phyloP scores from a whole-genome alignment of 73 alveolate species.

The Paramecium pentaurelia region DNA sequence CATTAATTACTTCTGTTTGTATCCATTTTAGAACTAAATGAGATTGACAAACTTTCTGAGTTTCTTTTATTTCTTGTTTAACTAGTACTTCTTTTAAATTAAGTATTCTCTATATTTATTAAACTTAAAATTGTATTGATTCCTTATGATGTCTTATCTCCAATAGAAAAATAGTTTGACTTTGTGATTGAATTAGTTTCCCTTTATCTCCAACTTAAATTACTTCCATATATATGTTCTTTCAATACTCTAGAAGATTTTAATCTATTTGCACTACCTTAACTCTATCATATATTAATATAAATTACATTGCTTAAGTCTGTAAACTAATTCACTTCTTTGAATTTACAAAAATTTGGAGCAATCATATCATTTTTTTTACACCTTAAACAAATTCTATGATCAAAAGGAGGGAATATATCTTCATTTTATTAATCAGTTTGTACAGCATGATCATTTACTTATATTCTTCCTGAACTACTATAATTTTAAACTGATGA shows the following conservation, averaged over 20 bases:
- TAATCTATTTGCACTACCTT: not conserved
- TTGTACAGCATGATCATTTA: not conserved
- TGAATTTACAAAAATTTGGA: constrained; percentile 36
- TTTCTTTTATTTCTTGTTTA: not conserved
- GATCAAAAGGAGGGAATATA: constrained; percentile 41
- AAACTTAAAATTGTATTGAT: not conserved
- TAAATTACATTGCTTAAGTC: not conserved
- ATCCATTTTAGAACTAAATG: constrained; percentile 22
- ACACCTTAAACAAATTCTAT: constrained; percentile 46
- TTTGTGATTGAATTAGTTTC: not conserved
- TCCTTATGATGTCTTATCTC: not conserved
- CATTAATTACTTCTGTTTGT: constrained; percentile 17
- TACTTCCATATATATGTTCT: constrained; percentile 50
- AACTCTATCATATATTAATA: not conserved
- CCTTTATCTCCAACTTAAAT: constrained; percentile 49
- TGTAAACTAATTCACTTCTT: constrained; percentile 27
- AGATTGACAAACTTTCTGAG: constrained; percentile 21
- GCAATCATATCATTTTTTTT: constrained; percentile 51
- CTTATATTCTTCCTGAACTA: not conserved
- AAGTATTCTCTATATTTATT: not conserved
- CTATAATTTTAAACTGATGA: constrained; percentile 29
- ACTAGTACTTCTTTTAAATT: not conserved
- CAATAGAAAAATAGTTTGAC: not conserved
- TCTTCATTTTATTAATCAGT: constrained; percentile 27
- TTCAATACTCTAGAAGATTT: not conserved